Base-by-base conservation (phyloP, 768 basidiomycete genomes). In the Collybiopsis confluens region DNA sequence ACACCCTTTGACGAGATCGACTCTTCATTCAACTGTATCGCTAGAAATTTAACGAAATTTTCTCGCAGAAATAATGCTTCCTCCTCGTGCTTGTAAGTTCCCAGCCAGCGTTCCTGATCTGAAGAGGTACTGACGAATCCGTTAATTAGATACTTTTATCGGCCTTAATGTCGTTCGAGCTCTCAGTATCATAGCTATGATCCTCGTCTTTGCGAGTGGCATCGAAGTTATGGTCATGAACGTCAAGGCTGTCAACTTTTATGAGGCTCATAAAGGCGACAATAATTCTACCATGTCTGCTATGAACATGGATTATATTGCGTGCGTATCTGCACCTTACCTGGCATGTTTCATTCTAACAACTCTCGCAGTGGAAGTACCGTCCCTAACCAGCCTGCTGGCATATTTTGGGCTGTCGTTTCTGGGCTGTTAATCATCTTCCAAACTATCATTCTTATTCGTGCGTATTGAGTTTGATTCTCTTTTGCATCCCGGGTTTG, bases 341-440 rank as follows among this genome's bases (percentile, higher is more conserved):
- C 15, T 8, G 20, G 43, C n/a, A 6, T 8, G 13, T 3, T 54
- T 56, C 30, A 26, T 33, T 54, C 21, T 30, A 16, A 36, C 24
- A 54, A 49, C 20, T 20, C 41, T 43, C 57, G 53, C 53, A 81
- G 72, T 58, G 87, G 82, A 54, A 90, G 85, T 67, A 91, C 91
- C 2, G 91, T 97, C 4, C 93, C 93, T 3, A 91, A 92, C 68
- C 92, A 96, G 66, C 80, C 90, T 27, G 93, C 90, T 18, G 93
- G 93, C 24, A 80, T 82, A 8, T 96, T 97, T 71, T 97, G 92
- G 90, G 89, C 90, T 4, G 84, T 96, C 57, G 73, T 95, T 58
- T 91, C 92, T 69, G 78, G 90, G 56, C 77, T 96, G 53, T 80
- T 96, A 67, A 91, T 96, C 67, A 82, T 93, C 57, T 85, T 89